phyloP scores from a whole-genome alignment of 768 basidiomycete species.

The Porpolomopsis calyptriformis region DNA sequence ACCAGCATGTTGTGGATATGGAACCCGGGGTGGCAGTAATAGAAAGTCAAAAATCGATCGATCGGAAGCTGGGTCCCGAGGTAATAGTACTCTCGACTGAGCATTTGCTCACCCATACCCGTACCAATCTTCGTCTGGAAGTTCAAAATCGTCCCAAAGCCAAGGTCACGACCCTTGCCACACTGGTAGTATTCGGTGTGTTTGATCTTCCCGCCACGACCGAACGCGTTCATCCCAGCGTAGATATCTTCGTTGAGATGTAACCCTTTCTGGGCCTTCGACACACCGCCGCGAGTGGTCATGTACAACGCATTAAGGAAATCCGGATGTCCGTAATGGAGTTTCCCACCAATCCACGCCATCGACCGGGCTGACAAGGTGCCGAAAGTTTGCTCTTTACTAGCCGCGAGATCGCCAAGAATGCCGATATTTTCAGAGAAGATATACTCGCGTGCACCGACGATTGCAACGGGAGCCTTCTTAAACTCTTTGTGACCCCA shows the following conservation, averaged over 20 bases:
- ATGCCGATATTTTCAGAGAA: slow-evolving; percentile 99
- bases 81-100: slow-evolving; percentile 98
- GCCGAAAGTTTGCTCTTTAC: slow-evolving; percentile 99
- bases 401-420: slow-evolving; percentile 94
- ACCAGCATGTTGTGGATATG: slow-evolving; percentile 99
- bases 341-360: slow-evolving; percentile 96
- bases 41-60: slow-evolving; percentile 98
- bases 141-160: slow-evolving; percentile 97
- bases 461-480: slow-evolving; percentile 85
- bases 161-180: slow-evolving; percentile 96
- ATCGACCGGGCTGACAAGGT: slow-evolving; percentile 92
- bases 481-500: slow-evolving; percentile 86
- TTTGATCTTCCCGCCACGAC: slow-evolving; percentile 94
- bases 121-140: slow-evolving; percentile 99
- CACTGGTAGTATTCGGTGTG: slow-evolving; percentile 99
- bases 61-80: slow-evolving; percentile 95
- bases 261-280: slow-evolving; percentile 98
- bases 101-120: slow-evolving; percentile 99
- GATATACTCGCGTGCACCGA: slow-evolving; percentile 98
- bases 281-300: slow-evolving; percentile 96
- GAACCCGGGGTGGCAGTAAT: slow-evolving; percentile 99
- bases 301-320: slow-evolving; percentile 97
- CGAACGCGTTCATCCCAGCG: slow-evolving; percentile 97
- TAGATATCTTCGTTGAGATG: slow-evolving; percentile 99
- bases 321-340: slow-evolving; percentile 99